Evolutionary conservation across 805 yeast genomes (phyloP).

Genomic region (Yamadazyma kitorensis): DNA sequence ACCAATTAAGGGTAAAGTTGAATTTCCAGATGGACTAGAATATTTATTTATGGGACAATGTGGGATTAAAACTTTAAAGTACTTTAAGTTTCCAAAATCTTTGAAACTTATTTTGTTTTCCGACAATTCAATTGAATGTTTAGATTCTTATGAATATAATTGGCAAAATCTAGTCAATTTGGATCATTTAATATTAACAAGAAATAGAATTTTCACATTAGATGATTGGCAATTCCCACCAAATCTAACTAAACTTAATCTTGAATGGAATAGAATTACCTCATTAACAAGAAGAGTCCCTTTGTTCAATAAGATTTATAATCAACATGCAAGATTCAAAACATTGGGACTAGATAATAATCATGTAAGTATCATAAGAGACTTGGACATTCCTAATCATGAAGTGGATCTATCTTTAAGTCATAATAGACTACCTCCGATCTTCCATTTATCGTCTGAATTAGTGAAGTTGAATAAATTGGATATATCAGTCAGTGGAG

Average conservation of each 20-base stretch:
- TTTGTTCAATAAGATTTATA: conserved; percentile 3
- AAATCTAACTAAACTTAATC: conserved; percentile 20
- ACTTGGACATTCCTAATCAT: conserved; percentile 4
- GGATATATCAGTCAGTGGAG: background rate
- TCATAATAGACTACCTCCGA: background rate
- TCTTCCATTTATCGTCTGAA: conserved; percentile 2
- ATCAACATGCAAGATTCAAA: background rate
- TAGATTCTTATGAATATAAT: conserved; percentile 20
- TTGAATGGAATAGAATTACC: conserved; percentile 21
- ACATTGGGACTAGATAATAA: conserved; percentile 1
- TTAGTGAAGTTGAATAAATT: conserved; percentile 1
- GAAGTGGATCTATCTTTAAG: background rate
- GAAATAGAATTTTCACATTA: background rate
- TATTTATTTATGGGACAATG: conserved; percentile 7
- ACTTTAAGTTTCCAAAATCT: conserved; percentile 27
- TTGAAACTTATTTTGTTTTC: conserved; percentile 22
- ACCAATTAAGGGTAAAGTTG: background rate
- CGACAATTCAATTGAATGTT: conserved; percentile 19
- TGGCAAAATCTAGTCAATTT: conserved; percentile 27
- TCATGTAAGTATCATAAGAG: background rate
- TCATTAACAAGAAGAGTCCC: conserved; percentile 1
- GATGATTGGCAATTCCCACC: conserved; percentile 22
- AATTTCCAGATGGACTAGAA: conserved; percentile 5
- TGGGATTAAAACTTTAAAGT: conserved; percentile 13
- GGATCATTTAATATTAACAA: conserved; percentile 15